Percentiles rank a stretch among this genome's conserved stretches.
phyloP scores from a whole-genome alignment of 2,329 filamentous ascomycete genomes.

The Zymoseptoria brevis region DNA sequence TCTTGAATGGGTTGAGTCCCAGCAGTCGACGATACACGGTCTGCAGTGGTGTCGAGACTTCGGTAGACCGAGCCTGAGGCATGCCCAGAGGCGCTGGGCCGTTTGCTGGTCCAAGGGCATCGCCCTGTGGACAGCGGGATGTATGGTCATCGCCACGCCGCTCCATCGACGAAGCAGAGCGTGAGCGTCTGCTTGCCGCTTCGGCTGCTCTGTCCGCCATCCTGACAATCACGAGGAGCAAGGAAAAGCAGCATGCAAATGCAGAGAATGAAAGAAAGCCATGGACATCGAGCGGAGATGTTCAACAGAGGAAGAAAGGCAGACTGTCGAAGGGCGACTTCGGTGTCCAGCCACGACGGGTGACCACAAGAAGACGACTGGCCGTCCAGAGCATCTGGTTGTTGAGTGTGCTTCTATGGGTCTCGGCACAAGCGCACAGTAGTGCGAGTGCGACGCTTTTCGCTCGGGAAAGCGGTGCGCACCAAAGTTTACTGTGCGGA shows the following conservation, averaged over 20 bases:
- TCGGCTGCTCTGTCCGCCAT: not conserved
- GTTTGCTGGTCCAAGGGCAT: not conserved
- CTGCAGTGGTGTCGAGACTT: slow-evolving; percentile 1
- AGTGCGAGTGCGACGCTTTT: not conserved
- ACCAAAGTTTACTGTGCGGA: not conserved
- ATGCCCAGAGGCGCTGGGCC: not conserved
- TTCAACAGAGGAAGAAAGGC: not conserved
- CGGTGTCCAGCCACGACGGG: not conserved
- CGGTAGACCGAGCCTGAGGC: slow-evolving; percentile 3
- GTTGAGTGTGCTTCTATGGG: not conserved
- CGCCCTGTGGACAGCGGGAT: not conserved
- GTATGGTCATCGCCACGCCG: not conserved
- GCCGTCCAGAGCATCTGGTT: not conserved
- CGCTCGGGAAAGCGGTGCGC: not conserved
- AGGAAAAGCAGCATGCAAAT: not conserved
- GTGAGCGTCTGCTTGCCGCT: not conserved
- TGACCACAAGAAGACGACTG: not conserved
- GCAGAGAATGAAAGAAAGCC: not conserved
- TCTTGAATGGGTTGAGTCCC: slow-evolving; percentile 38
- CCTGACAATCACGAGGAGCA: not conserved
- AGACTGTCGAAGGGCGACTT: not conserved
- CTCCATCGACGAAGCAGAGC: not conserved
- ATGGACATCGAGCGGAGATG: not conserved
- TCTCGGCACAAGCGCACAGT: not conserved
- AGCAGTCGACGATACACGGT: slow-evolving; percentile 29